phyloP scores from a whole-genome alignment of 768 basidiomycete genomes.

The Porpolomopsis calyptriformis region DNA sequence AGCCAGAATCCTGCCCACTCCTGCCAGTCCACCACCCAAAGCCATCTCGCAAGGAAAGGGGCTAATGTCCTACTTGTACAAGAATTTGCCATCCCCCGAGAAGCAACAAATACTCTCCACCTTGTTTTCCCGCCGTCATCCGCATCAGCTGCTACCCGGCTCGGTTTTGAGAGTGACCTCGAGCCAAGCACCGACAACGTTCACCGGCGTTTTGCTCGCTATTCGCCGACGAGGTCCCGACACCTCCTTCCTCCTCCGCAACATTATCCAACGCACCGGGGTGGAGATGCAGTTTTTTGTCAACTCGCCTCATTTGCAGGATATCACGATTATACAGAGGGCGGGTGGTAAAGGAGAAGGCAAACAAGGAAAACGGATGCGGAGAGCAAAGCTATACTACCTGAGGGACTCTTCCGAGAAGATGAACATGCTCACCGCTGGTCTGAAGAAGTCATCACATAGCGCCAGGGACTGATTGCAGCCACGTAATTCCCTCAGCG shows the following conservation, averaged over 20 bases:
- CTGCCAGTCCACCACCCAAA: slow-evolving; percentile 31
- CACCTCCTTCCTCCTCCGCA: slow-evolving; percentile 82
- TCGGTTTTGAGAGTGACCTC: slow-evolving; percentile 77
- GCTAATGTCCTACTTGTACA: slow-evolving; percentile 63
- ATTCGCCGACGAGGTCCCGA: slow-evolving; percentile 76
- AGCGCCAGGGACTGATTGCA: not conserved
- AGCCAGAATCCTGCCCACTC: slow-evolving; percentile 42
- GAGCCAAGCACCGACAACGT: slow-evolving; percentile 67
- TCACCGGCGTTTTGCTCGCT: slow-evolving; percentile 82
- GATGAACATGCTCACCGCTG: slow-evolving; percentile 64
- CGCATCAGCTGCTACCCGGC: slow-evolving; percentile 62
- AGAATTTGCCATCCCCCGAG: slow-evolving; percentile 53
- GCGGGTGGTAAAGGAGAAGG: slow-evolving; percentile 47
- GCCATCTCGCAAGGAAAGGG: slow-evolving; percentile 59
- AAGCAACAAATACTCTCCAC: slow-evolving; percentile 59
- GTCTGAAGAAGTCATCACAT: slow-evolving; percentile 26
- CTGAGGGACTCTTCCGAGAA: slow-evolving; percentile 74
- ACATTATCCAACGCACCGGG: slow-evolving; percentile 83
- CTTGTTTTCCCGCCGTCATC: slow-evolving; percentile 63
- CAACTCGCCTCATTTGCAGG: slow-evolving; percentile 78
- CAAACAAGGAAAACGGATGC: slow-evolving; percentile 31
- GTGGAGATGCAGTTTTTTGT: slow-evolving; percentile 90
- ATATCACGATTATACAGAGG: slow-evolving; percentile 66
- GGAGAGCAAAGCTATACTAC: slow-evolving; percentile 76
- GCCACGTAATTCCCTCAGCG: not conserved